phyloP scores from a whole-genome alignment of 2,329 filamentous ascomycete genomes.

The Geosmithia flava region DNA sequence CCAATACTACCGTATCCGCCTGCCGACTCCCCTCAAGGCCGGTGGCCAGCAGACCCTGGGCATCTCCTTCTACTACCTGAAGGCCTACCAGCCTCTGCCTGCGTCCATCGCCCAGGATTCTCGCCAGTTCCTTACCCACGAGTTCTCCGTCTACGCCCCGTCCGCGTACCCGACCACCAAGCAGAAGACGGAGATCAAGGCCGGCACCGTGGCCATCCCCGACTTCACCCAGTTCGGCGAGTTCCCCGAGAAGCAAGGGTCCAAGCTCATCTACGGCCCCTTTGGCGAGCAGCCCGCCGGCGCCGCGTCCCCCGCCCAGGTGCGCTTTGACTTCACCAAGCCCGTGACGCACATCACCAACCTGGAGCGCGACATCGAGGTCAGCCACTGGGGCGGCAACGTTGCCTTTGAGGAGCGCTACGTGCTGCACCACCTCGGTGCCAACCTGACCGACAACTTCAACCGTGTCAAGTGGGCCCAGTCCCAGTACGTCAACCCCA shows the following conservation, averaged over 20 bases:
- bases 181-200: constrained; percentile 96
- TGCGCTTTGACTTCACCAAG: constrained; percentile 93
- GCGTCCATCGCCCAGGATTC: constrained; percentile 73
- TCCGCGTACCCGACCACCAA: constrained; percentile 78
- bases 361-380: constrained; percentile 83
- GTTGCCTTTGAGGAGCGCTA: constrained; percentile 91
- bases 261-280: constrained; percentile 80
- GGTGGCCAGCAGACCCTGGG: constrained; percentile 73
- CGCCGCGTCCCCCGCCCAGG: constrained; percentile 55
- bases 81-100: constrained; percentile 69
- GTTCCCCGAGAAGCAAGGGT: constrained; percentile 69
- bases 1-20: constrained; percentile 75
- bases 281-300: constrained; percentile 76
- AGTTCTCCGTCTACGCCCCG: constrained; percentile 73
- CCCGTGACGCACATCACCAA: constrained; percentile 68
- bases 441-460: constrained; percentile 62
- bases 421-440: constrained; percentile 75
- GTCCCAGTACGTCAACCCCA: constrained; percentile 62
- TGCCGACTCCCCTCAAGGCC: constrained; percentile 64
- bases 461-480: constrained; percentile 66
- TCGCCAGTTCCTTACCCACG: constrained; percentile 75
- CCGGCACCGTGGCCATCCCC: constrained; percentile 63
- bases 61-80: constrained; percentile 74
- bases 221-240: constrained; percentile 68
- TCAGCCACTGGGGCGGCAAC: constrained; percentile 97